Evolutionary conservation across 2,329 filamentous ascomycete species (phyloP), one percentile per base, ranked within the genome.

Genomic region (Botryotinia globosa): DNA sequence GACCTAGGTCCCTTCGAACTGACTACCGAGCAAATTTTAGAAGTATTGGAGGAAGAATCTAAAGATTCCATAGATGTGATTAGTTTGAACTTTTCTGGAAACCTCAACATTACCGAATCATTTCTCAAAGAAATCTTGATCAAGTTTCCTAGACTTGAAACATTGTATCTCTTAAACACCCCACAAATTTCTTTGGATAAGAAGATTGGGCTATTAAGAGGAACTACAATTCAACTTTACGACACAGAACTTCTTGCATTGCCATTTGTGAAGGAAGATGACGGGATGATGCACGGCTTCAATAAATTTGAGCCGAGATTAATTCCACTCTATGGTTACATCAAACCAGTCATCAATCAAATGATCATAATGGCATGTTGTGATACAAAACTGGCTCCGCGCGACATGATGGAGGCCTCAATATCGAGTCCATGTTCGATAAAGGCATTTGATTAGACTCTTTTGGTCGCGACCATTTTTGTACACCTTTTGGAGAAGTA

Each of bases 1-100:
- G 64, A 72, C 37, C 71, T 72, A 44, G 37, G 56, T 10, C 44
- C 71, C 5, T 69, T 72, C n/a, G 44, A 69, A 5, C 25, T 72
- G 5, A 29, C 29, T 9, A 34, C 44, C 25, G 42, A 61, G 5
- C 42, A 72, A 22, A 61, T 69, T 29, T 22, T 16, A 34, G 44
- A 72, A 45, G n/a, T 72, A 29, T 62, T 72, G 64, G 42, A 62
- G n/a, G 44, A 51, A 45, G 10, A 32, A 51, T 51, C 34, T 29
- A 25, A 10, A 16, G 18, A 14, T n/a, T 29, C 71, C 4, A 54
- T n/a, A 8, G 70, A 18, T 32, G 39, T 72, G 10, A 7, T 25
- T 42, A 44, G 20, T 32, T 37, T 72, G 42, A 63, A 29, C 56
- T 44, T 72, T 48, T 72, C 71, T 8, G 71, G 70, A 29, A 72